Evolutionary conservation across 192 early-diverging fungal species (phyloP).

Genomic region (Coemansia sp.): DNA sequence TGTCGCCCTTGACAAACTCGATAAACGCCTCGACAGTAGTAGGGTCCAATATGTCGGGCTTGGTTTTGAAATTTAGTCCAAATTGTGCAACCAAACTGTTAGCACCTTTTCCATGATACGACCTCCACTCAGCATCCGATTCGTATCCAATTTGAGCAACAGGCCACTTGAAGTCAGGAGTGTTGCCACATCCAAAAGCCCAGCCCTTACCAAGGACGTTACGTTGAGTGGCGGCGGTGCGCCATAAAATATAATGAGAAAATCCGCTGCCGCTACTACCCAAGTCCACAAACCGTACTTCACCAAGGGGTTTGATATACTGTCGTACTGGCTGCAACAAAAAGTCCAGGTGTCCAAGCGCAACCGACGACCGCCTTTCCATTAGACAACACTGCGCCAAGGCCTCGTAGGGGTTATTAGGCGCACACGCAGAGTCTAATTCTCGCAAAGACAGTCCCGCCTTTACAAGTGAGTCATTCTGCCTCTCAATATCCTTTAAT

Average conservation of each 20-base stretch:
- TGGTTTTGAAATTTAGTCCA: not conserved
- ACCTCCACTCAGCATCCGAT: slow-evolving; percentile 3
- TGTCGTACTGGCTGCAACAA: slow-evolving; percentile 17
- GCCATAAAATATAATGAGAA: slow-evolving; percentile 42
- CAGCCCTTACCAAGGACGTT: slow-evolving; percentile 17
- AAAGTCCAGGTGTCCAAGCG: slow-evolving; percentile 37
- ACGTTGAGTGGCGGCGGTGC: slow-evolving; percentile 1
- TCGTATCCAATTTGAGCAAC: not conserved
- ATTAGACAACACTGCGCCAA: slow-evolving; percentile 7
- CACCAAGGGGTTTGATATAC: slow-evolving; percentile 10
- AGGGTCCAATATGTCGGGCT: slow-evolving; percentile 16
- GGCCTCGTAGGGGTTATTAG: slow-evolving; percentile 25
- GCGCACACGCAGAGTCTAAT: not conserved
- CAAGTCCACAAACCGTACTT: slow-evolving; percentile 37
- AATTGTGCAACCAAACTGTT: not conserved
- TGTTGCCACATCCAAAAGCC: slow-evolving; percentile 24
- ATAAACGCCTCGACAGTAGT: slow-evolving; percentile 33
- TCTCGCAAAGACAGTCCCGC: not conserved
- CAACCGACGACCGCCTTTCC: slow-evolving; percentile 18
- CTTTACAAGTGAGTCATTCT: slow-evolving; percentile 2
- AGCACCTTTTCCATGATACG: slow-evolving; percentile 1
- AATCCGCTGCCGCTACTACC: slow-evolving; percentile 24
- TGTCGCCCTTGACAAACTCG: slow-evolving; percentile 10
- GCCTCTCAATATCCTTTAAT: slow-evolving; percentile 11
- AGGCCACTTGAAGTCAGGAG: not conserved